These are phyloP conservation scores for Alternaria gansuensis DNA, from an alignment of 2,329 filamentous ascomycete species.

Conservation along the genomic window DNA sequence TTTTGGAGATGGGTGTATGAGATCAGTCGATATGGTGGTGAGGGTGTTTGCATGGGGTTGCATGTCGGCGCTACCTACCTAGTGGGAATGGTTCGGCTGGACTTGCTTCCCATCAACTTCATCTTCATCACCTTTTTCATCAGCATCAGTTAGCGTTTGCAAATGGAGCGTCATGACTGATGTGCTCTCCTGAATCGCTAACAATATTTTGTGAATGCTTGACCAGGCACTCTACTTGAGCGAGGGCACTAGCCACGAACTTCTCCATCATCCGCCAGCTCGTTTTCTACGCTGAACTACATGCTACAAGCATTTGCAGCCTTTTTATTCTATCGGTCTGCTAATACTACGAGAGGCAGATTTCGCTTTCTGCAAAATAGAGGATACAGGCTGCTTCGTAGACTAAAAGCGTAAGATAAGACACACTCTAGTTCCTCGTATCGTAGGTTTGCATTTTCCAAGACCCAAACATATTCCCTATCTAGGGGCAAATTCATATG, in stretches of 20 bases:
- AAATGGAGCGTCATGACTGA: no score
- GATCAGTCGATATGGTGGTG: conserved; percentile 30
- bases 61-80: conserved; percentile 13
- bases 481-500: not conserved
- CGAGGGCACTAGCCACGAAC: not conserved
- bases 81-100: conserved; percentile 12
- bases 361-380: no score
- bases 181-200: rapidly evolving
- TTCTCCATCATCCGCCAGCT: not conserved
- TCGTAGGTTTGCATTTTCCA: not conserved
- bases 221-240: not conserved
- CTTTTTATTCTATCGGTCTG: no score
- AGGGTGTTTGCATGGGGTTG: conserved; percentile 38
- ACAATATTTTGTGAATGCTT: not conserved
- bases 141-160: not conserved
- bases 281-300: not conserved
- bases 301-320: no score
- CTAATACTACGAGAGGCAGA: no score
- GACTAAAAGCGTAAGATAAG: not conserved
- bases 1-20: conserved; percentile 21
- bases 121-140: not conserved
- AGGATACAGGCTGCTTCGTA: not conserved
- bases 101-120: conserved; percentile 12
- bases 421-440: not conserved
- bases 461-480: not conserved